Conservation (phyloP, 176 grass and related monocot species). For the Zea luxurians region DNA sequence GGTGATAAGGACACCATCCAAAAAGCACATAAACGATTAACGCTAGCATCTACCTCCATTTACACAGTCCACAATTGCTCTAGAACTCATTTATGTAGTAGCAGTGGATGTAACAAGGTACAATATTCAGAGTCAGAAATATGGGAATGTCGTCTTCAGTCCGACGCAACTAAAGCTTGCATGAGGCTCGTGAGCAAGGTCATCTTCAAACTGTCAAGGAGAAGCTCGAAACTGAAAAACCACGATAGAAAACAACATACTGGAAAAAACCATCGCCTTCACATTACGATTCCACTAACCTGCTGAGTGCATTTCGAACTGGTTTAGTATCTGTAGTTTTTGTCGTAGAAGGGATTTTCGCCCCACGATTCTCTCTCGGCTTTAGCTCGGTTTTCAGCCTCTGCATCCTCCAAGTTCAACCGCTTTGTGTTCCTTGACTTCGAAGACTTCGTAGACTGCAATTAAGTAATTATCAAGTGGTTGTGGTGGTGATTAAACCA, state of each 20-base stretch:
- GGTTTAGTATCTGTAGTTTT: conserved; percentile 48
- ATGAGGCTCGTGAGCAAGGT: conserved; percentile 3
- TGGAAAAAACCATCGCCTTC: background rate
- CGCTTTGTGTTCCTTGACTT: conserved; percentile 48
- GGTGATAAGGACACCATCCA: conserved; percentile 3
- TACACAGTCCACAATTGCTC: conserved; percentile 37
- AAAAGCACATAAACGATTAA: background rate
- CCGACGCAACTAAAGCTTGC: conserved; percentile 17
- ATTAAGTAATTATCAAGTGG: conserved; percentile 6
- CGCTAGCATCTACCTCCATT: conserved; percentile 19
- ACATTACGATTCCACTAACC: background rate
- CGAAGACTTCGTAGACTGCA: conserved; percentile 62
- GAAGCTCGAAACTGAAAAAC: background rate
- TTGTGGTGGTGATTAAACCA: background rate
- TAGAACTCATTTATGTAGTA: background rate
- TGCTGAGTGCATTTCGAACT: background rate
- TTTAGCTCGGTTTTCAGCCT: conserved; percentile 48
- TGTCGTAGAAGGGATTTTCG: conserved; percentile 79
- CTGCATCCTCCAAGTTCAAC: conserved; percentile 72
- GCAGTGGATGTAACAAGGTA: conserved; percentile 14
- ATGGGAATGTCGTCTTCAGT: conserved; percentile 3
- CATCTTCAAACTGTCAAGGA: background rate
- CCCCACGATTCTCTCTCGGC: conserved; percentile 67
- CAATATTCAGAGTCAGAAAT: conserved; percentile 18
- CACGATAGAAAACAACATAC: background rate